These are phyloP conservation scores for Penicillium paneum DNA, from an alignment of 2,329 filamentous ascomycete genomes.

Conservation along the genomic window DNA sequence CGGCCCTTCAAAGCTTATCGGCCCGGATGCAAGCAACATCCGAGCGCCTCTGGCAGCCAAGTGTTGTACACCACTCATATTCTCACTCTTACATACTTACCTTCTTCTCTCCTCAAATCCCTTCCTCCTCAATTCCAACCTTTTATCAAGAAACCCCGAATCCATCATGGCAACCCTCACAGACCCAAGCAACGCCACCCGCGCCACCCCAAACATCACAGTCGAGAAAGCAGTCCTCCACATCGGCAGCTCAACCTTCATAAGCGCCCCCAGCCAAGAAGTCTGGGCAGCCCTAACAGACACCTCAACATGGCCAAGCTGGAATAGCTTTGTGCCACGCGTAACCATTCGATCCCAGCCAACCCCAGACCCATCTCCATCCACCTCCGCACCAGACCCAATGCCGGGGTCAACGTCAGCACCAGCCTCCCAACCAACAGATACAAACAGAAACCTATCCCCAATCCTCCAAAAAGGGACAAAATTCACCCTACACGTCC, in stretches of 20 bases:
- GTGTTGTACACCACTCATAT: neutral
- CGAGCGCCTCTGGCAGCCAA: neutral
- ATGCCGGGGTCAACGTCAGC: slow-evolving; percentile 12
- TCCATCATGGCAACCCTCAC: slow-evolving; percentile 9
- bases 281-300: slow-evolving; percentile 47
- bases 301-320: slow-evolving; percentile 46
- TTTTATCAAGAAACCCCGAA: neutral
- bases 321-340: slow-evolving; percentile 48
- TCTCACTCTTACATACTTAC: neutral
- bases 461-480: slow-evolving; percentile 39
- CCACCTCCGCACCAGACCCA: neutral
- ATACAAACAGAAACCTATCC: slow-evolving; percentile 11
- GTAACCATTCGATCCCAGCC: slow-evolving; percentile 47
- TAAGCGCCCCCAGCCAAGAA: slow-evolving; percentile 41
- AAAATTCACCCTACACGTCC: slow-evolving; percentile 44
- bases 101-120: neutral
- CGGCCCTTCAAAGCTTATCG: neutral
- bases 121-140: neutral
- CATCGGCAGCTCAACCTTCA: slow-evolving; percentile 35
- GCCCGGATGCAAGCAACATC: neutral
- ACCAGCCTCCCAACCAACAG: neutral
- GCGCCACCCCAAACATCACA: slow-evolving; percentile 33
- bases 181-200: slow-evolving; percentile 23
- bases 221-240: slow-evolving; percentile 29
- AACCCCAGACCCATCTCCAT: slow-evolving; percentile 2